Evolutionary conservation across 345 rosid genomes (phyloP).

Genomic region (Draba incana): DNA sequence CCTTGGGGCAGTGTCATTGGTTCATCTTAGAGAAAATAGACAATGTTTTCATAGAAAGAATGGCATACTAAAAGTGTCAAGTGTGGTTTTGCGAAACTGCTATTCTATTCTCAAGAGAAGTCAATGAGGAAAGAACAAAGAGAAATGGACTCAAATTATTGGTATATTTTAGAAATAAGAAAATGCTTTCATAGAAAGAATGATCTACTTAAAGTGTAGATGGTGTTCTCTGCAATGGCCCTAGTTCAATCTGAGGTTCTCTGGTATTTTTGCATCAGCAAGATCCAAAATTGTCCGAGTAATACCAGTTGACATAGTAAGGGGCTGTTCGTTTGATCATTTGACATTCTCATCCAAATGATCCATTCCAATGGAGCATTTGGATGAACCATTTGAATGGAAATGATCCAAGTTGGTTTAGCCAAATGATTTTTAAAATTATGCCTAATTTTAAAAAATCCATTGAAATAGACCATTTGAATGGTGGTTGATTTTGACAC

Average conservation of each 20-base stretch:
- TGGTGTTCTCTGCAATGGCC: constrained; percentile 97
- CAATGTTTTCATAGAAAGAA: constrained; percentile 15
- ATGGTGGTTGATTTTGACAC: no score
- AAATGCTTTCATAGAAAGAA: constrained; percentile 12
- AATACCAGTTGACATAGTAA: constrained; percentile 85
- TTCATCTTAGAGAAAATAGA: constrained; percentile 4
- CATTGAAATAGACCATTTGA: no score
- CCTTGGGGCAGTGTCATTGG: constrained; percentile 8
- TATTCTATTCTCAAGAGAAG: constrained; percentile 11
- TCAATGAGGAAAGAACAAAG: constrained; percentile 14
- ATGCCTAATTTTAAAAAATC: no score
- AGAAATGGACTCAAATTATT: constrained; percentile 19
- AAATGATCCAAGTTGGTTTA: no score
- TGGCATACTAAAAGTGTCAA: constrained; percentile 10
- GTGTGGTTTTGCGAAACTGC: neutral
- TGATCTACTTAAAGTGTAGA: constrained; percentile 51
- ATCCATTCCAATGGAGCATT: no score
- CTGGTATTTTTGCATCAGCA: constrained; percentile 90
- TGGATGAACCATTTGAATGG: no score
- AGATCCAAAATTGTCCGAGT: constrained; percentile 71
- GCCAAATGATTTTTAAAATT: no score
- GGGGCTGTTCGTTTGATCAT: no score
- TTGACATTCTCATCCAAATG: no score
- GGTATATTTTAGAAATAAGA: constrained; percentile 19
- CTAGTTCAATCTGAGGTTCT: constrained; percentile 94